phyloP scores from a whole-genome alignment of 805 yeast genomes.

The Myxozyma neotropica region DNA sequence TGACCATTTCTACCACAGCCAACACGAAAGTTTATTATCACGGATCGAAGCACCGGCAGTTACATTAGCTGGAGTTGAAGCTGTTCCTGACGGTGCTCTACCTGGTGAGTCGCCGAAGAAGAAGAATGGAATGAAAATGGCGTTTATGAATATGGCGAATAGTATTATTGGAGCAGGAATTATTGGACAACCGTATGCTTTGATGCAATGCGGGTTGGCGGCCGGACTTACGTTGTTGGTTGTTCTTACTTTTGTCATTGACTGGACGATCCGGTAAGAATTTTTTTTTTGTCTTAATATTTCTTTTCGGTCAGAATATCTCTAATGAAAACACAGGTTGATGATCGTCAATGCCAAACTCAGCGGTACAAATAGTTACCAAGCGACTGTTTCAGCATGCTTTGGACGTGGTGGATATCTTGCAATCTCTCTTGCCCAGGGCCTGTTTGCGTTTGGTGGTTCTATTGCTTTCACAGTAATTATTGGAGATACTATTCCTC shows the following conservation, averaged over 20 bases:
- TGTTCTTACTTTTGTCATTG: conserved; percentile 68
- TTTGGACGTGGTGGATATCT: conserved; percentile 75
- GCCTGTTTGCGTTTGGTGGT: conserved; percentile 92
- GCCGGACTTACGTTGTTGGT: conserved; percentile 70
- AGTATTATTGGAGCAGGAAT: conserved; percentile 95
- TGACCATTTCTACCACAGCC: not conserved
- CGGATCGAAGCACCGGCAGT: conserved; percentile 31
- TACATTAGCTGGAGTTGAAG: conserved; percentile 18
- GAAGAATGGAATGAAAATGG: conserved; percentile 72
- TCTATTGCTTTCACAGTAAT: conserved; percentile 91
- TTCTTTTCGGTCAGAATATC: too few species aligned
- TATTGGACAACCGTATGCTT: conserved; percentile 90
- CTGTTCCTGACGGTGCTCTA: not conserved
- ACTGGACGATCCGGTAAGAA: conserved; percentile 68
- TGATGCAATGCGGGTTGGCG: conserved; percentile 73
- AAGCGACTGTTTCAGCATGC: conserved; percentile 78
- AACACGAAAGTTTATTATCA: conserved; percentile 24
- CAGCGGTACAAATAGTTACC: conserved; percentile 76
- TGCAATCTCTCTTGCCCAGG: conserved; percentile 71
- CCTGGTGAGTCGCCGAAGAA: conserved; percentile 37
- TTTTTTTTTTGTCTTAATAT: too few species aligned
- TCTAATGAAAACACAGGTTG: too few species aligned
- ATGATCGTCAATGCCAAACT: conserved; percentile 81
- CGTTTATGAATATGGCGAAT: conserved; percentile 96
- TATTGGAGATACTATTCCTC: conserved; percentile 94